Evolutionary conservation across 78 protist genomes (phyloP), one percentile per base, ranked within the genome.

Genomic region (Tieghemostelium lacteum): DNA sequence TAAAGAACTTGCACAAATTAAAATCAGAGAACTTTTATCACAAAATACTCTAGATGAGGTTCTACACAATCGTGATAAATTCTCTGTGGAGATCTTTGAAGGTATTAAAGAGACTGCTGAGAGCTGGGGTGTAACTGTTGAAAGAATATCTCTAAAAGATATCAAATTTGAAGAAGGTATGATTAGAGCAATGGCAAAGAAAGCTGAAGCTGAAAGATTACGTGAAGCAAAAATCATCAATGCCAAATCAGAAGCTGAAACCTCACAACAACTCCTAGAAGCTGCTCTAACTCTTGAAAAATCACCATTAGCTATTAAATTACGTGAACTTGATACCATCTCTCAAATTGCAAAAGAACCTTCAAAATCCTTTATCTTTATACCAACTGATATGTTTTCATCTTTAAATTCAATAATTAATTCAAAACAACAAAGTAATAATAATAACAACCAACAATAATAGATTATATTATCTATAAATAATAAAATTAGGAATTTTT

Each of bases 341-440:
- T 58, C 31, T 54, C 88, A 78, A 66, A 78, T 78, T 37, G 74
- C 88, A 3, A 78, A 78, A 55, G 88, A 78, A 40, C 66, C 65
- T 20, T 66, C 75, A 20, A 55, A 66, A 49, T 31, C 74, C 2
- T 19, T 78, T 24, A 29, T 78, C 1, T 78, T 65, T 29, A 72
- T 61, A 0, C 93, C 76, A 69, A 42, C 73, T 34, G 22, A 22
- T 10, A 5, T 45, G 6, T 45, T 45, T 45, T 6, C n/a, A 45
- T 45, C 52, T 14, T 14, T 45, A 14, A 6, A 45, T 14, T 14
- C 6, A 14, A 45, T 45, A 14, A 14, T 45, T 14, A 45, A 45
- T 45, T 14, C 6, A 6, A 45, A 45, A 45, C 52, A 45, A 45
- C n/a, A 45, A 14, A 14, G n/a, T 14, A n/a, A n/a, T n/a, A n/a